Evolutionary conservation across 495 filamentous ascomycete species (phyloP).

Genomic region (Platismatia glauca): DNA sequence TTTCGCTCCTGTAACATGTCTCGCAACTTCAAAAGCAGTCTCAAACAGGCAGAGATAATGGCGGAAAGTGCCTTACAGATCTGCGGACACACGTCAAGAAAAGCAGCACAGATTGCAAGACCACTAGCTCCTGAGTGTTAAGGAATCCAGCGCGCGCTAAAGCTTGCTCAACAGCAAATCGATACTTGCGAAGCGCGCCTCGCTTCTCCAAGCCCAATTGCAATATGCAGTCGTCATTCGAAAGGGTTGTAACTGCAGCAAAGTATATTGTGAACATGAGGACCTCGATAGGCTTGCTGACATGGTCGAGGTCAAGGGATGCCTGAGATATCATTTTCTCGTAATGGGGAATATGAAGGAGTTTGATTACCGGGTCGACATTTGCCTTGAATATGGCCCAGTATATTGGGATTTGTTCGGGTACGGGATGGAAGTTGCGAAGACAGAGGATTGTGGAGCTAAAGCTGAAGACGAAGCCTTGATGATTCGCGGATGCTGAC

Average conservation of each 20-base stretch:
- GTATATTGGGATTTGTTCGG: constrained; percentile 53
- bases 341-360: constrained; percentile 38
- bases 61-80: too few relatives aligned
- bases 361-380: constrained; percentile 36
- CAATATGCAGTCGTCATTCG: constrained; percentile 24
- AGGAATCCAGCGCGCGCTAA: constrained; percentile 26
- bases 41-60: too few relatives aligned
- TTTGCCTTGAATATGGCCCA: constrained; percentile 64
- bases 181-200: constrained; percentile 28
- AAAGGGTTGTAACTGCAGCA: constrained; percentile 31
- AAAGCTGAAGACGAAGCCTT: constrained; percentile 62
- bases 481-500: constrained; percentile 45
- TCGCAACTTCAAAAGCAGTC: too few relatives aligned
- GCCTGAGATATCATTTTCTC: constrained; percentile 32
- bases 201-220: constrained; percentile 25
- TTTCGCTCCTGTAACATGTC: too few relatives aligned
- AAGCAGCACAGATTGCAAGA: constrained; percentile 27
- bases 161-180: constrained; percentile 26
- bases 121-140: constrained; percentile 24
- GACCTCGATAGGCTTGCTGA: constrained; percentile 30
- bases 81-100: constrained; percentile 37
- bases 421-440: constrained; percentile 44
- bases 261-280: constrained; percentile 41
- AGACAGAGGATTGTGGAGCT: constrained; percentile 47
- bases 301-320: constrained; percentile 29